phyloP scores from a whole-genome alignment of 208 protist species.

The Blastocrithidia nonstop region DNA sequence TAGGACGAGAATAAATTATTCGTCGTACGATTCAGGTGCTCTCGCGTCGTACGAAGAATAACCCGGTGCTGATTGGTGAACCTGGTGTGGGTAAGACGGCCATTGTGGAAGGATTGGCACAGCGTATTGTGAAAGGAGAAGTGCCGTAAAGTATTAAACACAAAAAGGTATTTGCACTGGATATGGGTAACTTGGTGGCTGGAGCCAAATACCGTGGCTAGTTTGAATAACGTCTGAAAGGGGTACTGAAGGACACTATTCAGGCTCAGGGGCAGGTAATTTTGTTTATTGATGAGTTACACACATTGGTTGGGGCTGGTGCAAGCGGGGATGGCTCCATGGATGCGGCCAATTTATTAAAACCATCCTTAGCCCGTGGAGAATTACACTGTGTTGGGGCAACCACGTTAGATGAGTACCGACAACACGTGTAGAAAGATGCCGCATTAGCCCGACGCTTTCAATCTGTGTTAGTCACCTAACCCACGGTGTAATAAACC shows the following conservation, averaged over 20 bases:
- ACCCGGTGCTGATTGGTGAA: slow-evolving; percentile 97
- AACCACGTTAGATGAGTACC: slow-evolving; percentile 96
- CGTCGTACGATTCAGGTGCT: slow-evolving; percentile 93
- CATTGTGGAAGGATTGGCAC: slow-evolving; percentile 86
- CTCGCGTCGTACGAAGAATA: slow-evolving; percentile 98
- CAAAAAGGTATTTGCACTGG: slow-evolving; percentile 87
- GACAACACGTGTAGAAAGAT: slow-evolving; percentile 97
- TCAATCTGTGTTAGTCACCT: slow-evolving; percentile 92
- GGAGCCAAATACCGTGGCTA: slow-evolving; percentile 98
- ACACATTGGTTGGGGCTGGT: slow-evolving; percentile 95
- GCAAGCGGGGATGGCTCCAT: slow-evolving; percentile 87
- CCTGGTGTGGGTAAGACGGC: slow-evolving; percentile 89
- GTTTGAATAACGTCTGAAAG: slow-evolving; percentile 99
- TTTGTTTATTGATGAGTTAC: slow-evolving; percentile 99
- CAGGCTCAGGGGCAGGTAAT: slow-evolving; percentile 91
- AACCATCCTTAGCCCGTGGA: slow-evolving; percentile 95
- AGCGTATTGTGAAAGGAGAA: slow-evolving; percentile 87
- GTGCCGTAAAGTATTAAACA: slow-evolving; percentile 82
- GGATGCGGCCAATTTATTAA: slow-evolving; percentile 97
- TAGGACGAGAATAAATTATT: slow-evolving; percentile 98
- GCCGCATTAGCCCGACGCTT: slow-evolving; percentile 97
- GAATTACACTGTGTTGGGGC: slow-evolving; percentile 95
- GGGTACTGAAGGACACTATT: slow-evolving; percentile 96
- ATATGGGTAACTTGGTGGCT: slow-evolving; percentile 97
- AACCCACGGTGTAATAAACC: slow-evolving; percentile 95